Conservation (phyloP, 2,329 filamentous ascomycete species). For the Sclerotinia borealis region DNA sequence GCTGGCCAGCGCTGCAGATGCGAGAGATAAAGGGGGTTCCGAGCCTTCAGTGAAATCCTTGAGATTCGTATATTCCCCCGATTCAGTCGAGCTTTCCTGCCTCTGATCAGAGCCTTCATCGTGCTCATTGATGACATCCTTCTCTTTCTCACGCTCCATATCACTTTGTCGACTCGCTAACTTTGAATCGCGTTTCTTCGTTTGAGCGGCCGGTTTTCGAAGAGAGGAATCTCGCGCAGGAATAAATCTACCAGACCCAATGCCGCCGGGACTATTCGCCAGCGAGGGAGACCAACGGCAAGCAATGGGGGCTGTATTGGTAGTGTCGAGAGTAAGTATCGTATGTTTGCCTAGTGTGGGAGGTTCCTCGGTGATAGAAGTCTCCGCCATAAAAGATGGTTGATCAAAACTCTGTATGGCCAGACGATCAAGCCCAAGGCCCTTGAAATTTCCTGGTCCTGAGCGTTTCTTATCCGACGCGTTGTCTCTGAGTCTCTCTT, state of each 20-base stretch:
- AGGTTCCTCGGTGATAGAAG: conserved; percentile 44
- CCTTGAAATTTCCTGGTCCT: conserved; percentile 38
- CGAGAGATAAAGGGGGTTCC: conserved; percentile 30
- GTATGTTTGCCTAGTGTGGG: conserved; percentile 4
- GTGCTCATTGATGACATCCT: conserved; percentile 17
- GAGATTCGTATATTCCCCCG: conserved; percentile 29
- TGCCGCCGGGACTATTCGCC: conserved; percentile 24
- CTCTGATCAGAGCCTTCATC: conserved; percentile 17
- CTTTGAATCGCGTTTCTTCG: conserved; percentile 48
- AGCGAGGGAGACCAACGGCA: conserved; percentile 2
- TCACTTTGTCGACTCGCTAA: conserved; percentile 42
- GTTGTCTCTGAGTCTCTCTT: conserved; percentile 57
- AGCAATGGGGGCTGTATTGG: background rate
- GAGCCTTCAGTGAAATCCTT: conserved; percentile 27
- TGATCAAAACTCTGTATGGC: conserved; percentile 26
- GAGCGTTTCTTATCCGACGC: conserved; percentile 55
- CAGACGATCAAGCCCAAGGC: conserved; percentile 26
- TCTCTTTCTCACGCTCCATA: conserved; percentile 36
- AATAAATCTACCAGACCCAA: conserved; percentile 43
- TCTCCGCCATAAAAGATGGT: conserved; percentile 33
- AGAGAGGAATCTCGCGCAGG: conserved; percentile 64
- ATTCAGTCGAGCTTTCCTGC: conserved; percentile 21
- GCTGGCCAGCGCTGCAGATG: conserved; percentile 19
- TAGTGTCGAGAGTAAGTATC: conserved; percentile 3
- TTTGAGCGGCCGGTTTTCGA: conserved; percentile 45